Evolutionary conservation across 495 filamentous ascomycete genomes (phyloP).

Genomic region (Penicillium lagena): DNA sequence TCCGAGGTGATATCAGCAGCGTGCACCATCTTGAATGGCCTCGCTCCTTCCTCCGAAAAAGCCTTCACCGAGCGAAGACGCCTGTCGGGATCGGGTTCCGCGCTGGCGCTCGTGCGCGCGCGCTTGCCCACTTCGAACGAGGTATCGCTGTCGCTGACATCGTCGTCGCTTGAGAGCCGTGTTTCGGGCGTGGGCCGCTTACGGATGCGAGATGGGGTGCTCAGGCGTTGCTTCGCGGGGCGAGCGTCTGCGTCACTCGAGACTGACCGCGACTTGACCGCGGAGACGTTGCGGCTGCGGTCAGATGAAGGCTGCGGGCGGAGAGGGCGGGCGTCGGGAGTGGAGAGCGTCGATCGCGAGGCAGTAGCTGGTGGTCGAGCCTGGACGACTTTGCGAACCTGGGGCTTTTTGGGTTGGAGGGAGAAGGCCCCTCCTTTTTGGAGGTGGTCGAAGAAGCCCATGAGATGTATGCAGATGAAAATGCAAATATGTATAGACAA

Average conservation of each 20-base stretch:
- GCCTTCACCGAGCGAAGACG: constrained; percentile 53
- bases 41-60: constrained; percentile 48
- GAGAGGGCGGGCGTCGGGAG: neutral
- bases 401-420: constrained; percentile 42
- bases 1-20: constrained; percentile 58
- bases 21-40: constrained; percentile 54
- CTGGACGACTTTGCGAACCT: constrained; percentile 44
- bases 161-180: constrained; percentile 44
- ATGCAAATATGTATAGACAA: constrained; percentile 16
- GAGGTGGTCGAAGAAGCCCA: constrained; percentile 52
- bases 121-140: constrained; percentile 44
- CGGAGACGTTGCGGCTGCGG: constrained; percentile 19
- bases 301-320: constrained; percentile 17
- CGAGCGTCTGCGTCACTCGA: constrained; percentile 25
- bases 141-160: constrained; percentile 40
- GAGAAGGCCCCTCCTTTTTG: constrained; percentile 47
- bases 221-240: constrained; percentile 26
- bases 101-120: constrained; percentile 31
- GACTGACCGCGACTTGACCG: constrained; percentile 25
- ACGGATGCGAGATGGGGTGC: constrained; percentile 29
- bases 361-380: constrained; percentile 19
- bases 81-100: constrained; percentile 50
- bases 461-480: constrained; percentile 12
- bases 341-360: constrained; percentile 10
- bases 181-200: constrained; percentile 43